Evolutionary conservation across 768 basidiomycete species (phyloP), one percentile per base, ranked within the genome.

Genomic region (Mycena vulgaris): DNA sequence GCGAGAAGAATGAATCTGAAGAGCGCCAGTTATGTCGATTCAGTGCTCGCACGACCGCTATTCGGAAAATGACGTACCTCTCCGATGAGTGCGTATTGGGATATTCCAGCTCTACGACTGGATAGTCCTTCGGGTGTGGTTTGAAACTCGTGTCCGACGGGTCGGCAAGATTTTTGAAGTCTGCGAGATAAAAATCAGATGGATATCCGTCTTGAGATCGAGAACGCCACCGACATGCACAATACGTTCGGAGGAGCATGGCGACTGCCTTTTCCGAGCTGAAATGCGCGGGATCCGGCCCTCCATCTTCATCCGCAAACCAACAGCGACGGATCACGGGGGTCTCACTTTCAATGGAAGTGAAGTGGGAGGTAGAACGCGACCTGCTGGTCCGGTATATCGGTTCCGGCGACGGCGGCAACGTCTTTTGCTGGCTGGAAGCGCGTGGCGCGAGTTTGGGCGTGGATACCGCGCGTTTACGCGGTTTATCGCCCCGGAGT

Each of bases 31-130:
- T 45, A 13, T 48, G 28, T 31, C 21, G 28, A 10, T 37, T 62
- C 30, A 62, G 25, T 23, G 57, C n/a, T 58, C 55, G 30, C 39
- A 37, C 11, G 31, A 66, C 23, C 37, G 62, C 35, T 48, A 63
- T 80, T 63, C 64, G 30, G 39, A 40, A 51, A 59, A 56, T 61
- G 28, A 78, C 82, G 69, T 61, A 95, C 94, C 85, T 86, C 84
- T 95, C 94, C 63, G 83, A 82, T 51, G 93, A 90, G 63, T 85
- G 81, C 30, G 79, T 86, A 78, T 93, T 95, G 27, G 94, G 94
- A 76, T 94, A 95, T 77, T 95, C 93, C 53, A 96, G 82, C 74
- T 93, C 91, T 37, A 86, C 88, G 2, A 85, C 81, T n/a, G 94
- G 94, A 75, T 89, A 89, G 63, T 85, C 72, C 58, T 88, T 87